Percentiles rank a stretch among this genome's conserved stretches.
Conservation (phyloP, 1,284 basidiomycete genomes). For the Tausonia pullulans region DNA sequence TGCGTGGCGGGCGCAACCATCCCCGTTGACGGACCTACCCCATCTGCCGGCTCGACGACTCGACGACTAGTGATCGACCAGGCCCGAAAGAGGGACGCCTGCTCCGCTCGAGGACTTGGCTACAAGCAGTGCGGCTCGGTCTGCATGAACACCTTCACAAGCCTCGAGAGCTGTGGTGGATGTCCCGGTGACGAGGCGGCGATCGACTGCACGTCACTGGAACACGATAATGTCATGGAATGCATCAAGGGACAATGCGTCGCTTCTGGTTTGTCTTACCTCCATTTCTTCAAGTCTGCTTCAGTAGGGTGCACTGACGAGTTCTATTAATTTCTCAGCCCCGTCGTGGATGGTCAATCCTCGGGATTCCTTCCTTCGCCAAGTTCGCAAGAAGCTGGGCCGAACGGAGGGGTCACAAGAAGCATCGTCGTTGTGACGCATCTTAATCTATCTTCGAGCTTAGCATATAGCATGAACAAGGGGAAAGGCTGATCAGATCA, state of each 20-base stretch:
- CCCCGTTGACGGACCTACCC: neutral
- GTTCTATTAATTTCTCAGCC: no score
- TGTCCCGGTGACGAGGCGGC: slow-evolving; percentile 14
- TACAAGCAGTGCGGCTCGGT: slow-evolving; percentile 1
- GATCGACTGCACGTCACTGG: slow-evolving; percentile 18
- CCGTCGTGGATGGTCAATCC: no score
- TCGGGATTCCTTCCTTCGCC: no score
- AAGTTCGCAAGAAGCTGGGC: no score
- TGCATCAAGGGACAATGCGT: slow-evolving; percentile 17
- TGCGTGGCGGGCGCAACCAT: slow-evolving; percentile 17
- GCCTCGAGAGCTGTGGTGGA: slow-evolving; percentile 19
- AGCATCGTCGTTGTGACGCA: no score
- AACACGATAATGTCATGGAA: neutral
- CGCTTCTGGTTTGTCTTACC: no score
- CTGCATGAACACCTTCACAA: slow-evolving; percentile 7
- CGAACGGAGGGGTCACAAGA: no score
- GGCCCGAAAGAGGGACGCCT: neutral
- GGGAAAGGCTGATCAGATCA: no score
- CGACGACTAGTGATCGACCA: neutral
- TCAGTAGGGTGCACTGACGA: no score
- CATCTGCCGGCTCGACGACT: neutral
- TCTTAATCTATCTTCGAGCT: no score
- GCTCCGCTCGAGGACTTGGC: neutral
- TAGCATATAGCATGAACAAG: no score
- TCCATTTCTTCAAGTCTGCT: no score